Evolutionary conservation across 768 basidiomycete species (phyloP), one percentile per base, ranked within the genome.

Genomic region (Xerocomellus chrysenteron): DNA sequence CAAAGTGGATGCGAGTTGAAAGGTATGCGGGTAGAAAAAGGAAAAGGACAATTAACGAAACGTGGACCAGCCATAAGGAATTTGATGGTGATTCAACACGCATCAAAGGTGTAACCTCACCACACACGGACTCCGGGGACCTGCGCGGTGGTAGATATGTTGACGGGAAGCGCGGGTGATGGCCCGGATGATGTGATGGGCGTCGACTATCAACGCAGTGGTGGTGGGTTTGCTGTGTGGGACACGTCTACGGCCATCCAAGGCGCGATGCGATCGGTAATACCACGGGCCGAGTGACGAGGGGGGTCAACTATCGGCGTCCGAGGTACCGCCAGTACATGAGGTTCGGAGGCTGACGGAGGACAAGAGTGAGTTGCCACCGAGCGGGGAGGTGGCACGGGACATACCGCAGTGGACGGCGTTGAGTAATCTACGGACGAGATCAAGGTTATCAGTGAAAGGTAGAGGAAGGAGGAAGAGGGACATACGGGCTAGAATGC

Each of bases 401-500:
- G n/a, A 61, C 67, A 54, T 65, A 71, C 71, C 58, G 66, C 54
- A 17, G 84, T 85, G 46, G 78, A 76, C 0, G 78, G 76, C 7
- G 80, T 81, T 12, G 87, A 86, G 50, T 83, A 74, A 73, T 89
- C 87, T 88, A 54, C 48, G 52, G 50, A 47, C 57, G 49, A 44
- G 10, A 46, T 55, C 50, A 24, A 14, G 7, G 4, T 49, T n/a
- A 36, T 54, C 52, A 64, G 57, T 13, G 44, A 48, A 17, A 41
- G 39, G 21, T 24, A 41, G 12, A 24, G 19, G 37, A n/a, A 40
- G 19, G 46, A 19, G n/a, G 42, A 52, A 33, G 54, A 39, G 28
- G 50, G 59, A 37, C 50, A 72, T 71, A 89, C 88, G 88, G 63
- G 82, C 80, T 70, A 76, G 72, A 52, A 88, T 75, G 67, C 88